Evolutionary conservation across 1,284 basidiomycete species (phyloP).

Genomic region (Sporisorium exsertum): DNA sequence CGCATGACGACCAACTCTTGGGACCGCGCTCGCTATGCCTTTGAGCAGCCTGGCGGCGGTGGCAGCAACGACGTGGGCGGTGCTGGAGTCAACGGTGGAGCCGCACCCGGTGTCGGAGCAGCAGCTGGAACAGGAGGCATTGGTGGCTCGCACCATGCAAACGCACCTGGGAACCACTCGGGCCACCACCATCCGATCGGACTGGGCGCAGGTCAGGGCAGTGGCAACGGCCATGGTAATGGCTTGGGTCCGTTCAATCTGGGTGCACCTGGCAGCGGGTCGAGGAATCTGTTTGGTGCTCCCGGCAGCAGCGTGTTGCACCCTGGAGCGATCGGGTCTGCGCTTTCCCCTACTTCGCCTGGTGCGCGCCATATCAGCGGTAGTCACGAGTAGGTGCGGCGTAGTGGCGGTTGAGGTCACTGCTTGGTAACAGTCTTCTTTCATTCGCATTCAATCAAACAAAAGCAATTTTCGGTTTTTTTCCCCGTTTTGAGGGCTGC

Average conservation of each 20-base stretch:
- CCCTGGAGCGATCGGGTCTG: conserved; percentile 44
- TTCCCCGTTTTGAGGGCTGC: background rate
- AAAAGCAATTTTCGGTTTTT: background rate
- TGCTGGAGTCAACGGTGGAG: conserved; percentile 13
- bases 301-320: conserved; percentile 36
- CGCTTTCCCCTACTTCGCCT: conserved; percentile 46
- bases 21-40: conserved; percentile 66
- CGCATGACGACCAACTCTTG: conserved; percentile 45
- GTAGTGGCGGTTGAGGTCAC: background rate
- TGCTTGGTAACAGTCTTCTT: background rate
- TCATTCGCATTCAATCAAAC: background rate
- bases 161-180: conserved; percentile 20
- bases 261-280: conserved; percentile 35
- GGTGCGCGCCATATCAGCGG: conserved; percentile 35
- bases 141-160: conserved; percentile 30
- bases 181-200: conserved; percentile 25
- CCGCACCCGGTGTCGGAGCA: conserved; percentile 16
- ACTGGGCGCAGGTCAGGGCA: conserved; percentile 6
- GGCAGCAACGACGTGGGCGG: conserved; percentile 21
- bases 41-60: conserved; percentile 58
- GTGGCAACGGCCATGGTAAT: conserved; percentile 11
- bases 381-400: conserved; percentile 25
- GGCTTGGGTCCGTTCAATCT: conserved; percentile 33
- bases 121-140: conserved; percentile 23
- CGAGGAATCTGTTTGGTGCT: conserved; percentile 43